Conservation (phyloP, 192 early-diverging fungal species). For the Coemansia sp. region DNA sequence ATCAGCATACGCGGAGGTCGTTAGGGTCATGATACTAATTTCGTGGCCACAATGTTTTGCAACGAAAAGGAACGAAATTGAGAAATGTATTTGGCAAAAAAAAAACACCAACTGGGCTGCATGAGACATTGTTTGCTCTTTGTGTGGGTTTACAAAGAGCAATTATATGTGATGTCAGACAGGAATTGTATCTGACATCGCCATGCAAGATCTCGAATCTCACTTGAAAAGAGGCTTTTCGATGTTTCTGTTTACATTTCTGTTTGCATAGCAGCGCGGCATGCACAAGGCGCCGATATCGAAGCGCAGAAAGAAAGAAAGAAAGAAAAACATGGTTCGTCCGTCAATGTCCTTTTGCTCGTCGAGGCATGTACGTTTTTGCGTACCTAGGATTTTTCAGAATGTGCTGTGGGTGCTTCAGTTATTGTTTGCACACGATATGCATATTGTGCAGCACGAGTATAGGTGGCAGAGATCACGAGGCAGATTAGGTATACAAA, state of each 20-base stretch:
- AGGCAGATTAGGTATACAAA: background rate
- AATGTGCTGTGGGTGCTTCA: background rate
- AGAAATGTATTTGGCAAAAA: background rate
- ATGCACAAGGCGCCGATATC: background rate
- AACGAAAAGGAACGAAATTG: background rate
- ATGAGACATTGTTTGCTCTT: background rate
- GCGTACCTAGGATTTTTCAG: background rate
- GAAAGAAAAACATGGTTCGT: too few relatives aligned
- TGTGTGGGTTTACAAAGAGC: background rate
- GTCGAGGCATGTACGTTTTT: background rate
- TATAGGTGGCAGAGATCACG: background rate
- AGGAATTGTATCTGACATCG: background rate
- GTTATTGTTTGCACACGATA: background rate
- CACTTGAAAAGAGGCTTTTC: conserved; percentile 2
- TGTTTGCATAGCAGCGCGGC: background rate
- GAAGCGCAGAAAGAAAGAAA: background rate
- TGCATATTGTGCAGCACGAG: background rate
- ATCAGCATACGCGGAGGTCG: background rate
- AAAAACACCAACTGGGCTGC: background rate
- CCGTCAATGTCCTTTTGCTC: too few relatives aligned
- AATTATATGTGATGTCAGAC: background rate
- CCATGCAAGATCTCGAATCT: conserved; percentile 1
- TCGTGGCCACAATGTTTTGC: background rate
- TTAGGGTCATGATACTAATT: background rate
- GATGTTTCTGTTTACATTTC: background rate